phyloP scores from a whole-genome alignment of 139 green algal species.

The Coelastrella sp. region DNA sequence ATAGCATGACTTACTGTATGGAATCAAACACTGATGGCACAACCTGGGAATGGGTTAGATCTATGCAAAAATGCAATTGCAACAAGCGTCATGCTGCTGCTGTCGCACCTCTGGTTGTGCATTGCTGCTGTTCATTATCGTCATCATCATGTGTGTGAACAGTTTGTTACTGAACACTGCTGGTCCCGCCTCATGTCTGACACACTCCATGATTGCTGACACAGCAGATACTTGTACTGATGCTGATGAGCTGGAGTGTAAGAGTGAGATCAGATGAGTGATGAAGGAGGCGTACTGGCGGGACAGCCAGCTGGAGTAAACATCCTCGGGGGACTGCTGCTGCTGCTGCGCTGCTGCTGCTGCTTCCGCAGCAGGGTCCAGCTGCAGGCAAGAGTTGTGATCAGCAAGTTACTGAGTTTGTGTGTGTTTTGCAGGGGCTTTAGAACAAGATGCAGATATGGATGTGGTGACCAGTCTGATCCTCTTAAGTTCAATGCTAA shows the following conservation, averaged over 20 bases:
- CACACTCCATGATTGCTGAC: conserved; percentile 68
- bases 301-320: conserved; percentile 57
- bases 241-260: not conserved
- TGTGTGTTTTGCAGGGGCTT: no score
- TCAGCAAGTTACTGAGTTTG: no score
- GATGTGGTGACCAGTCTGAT: no score
- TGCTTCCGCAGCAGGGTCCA: conserved; percentile 23
- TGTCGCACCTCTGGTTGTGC: conserved; percentile 28
- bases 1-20: no score
- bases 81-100: no score
- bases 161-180: conserved; percentile 57
- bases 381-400: conserved; percentile 7
- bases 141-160: conserved; percentile 45
- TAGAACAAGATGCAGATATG: no score
- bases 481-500: not conserved
- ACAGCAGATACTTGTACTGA: conserved; percentile 67
- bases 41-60: no score
- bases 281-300: conserved; percentile 63
- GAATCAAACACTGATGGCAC: no score
- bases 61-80: no score
- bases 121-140: not conserved
- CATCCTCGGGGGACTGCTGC: not conserved
- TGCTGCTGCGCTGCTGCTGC: conserved; percentile 12
- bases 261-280: conserved; percentile 45
- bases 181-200: conserved; percentile 49